Evolutionary conservation across 495 filamentous ascomycete genomes (phyloP).

Genomic region (Aspergillus affinis): DNA sequence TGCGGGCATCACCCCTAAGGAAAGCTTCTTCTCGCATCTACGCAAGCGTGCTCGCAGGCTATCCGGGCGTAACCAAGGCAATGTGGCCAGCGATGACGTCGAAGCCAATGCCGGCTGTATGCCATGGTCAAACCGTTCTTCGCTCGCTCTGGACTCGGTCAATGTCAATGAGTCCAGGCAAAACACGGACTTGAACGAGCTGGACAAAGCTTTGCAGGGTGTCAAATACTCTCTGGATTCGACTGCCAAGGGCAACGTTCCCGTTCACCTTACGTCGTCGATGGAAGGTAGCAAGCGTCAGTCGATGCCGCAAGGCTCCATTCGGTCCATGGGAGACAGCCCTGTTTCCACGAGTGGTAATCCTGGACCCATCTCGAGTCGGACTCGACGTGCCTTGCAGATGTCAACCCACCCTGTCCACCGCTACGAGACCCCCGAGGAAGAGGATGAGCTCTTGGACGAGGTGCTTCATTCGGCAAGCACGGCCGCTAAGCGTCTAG

Average conservation of each 20-base stretch:
- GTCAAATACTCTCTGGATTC: slow-evolving; percentile 64
- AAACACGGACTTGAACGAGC: slow-evolving; percentile 51
- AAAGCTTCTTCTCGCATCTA: slow-evolving; percentile 96
- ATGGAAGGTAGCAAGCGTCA: slow-evolving; percentile 62
- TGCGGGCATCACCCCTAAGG: slow-evolving; percentile 68
- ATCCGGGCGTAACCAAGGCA: slow-evolving; percentile 82
- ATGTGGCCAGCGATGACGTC: slow-evolving; percentile 75
- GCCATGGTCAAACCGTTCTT: slow-evolving; percentile 84
- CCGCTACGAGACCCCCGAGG: slow-evolving; percentile 89
- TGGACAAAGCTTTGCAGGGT: slow-evolving; percentile 78
- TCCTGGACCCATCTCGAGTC: slow-evolving; percentile 69
- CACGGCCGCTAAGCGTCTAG: slow-evolving; percentile 55
- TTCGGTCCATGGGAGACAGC: slow-evolving; percentile 62
- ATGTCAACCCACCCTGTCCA: slow-evolving; percentile 70
- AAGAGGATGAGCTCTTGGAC: slow-evolving; percentile 93
- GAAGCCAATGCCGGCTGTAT: slow-evolving; percentile 90
- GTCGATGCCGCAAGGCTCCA: slow-evolving; percentile 70
- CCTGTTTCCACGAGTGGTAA: slow-evolving; percentile 51
- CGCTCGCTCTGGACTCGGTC: slow-evolving; percentile 73
- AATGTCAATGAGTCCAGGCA: slow-evolving; percentile 51
- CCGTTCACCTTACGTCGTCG: slow-evolving; percentile 43
- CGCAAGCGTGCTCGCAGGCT: slow-evolving; percentile 90
- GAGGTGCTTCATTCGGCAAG: slow-evolving; percentile 68
- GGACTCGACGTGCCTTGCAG: slow-evolving; percentile 79
- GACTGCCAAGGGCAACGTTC: slow-evolving; percentile 46